Evolutionary conservation across 495 filamentous ascomycete species (phyloP), one percentile per base, ranked within the genome.

Genomic region (Neurospora intermedia): DNA sequence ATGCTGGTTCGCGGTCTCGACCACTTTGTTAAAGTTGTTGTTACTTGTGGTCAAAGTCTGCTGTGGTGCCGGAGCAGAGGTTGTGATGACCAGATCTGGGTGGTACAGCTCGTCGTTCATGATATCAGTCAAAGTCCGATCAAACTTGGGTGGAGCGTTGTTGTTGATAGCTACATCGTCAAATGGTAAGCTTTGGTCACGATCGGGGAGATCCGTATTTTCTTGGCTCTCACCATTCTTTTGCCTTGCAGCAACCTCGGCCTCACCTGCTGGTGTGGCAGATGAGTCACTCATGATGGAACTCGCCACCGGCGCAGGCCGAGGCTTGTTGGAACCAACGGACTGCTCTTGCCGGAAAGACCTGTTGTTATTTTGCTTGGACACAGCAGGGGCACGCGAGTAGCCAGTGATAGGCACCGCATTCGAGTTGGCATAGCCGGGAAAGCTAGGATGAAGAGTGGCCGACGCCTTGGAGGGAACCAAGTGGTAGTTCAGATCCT

Each of bases 21-120:
- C 54, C 27, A 66, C 54, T 18, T 66, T 66, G 82, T 91, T 94
- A 73, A 97, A 90, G 35, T 93, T 76, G 71, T 90, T 89, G 85
- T 84, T 89, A 82, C 72, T 89, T 80, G 78, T 87, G 84, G 82
- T 88, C 76, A 81, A 86, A 74, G 81, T 84, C 41, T 76, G 79
- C 74, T 82, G 81, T 77, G 80, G 78, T 78, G 87, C 62, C 70
- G 84, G 73, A 46, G 85, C 75, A 40, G 88, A 82, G 43, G 88
- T 84, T 75, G 88, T 87, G 79, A 88, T 83, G 72, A 83, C 81
- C 73, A 87, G 85, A 75, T 82, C 84, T 9, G 92, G 90, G 75
- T 90, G 93, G 87, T 91, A 97, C 1, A 97, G 87, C 77, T 96
- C 93, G 79, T 97, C 94, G 77, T 89, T 85, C 77, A 91, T 94